Conservation (phyloP, 306 rosid species). For the Dryas drummondii region DNA sequence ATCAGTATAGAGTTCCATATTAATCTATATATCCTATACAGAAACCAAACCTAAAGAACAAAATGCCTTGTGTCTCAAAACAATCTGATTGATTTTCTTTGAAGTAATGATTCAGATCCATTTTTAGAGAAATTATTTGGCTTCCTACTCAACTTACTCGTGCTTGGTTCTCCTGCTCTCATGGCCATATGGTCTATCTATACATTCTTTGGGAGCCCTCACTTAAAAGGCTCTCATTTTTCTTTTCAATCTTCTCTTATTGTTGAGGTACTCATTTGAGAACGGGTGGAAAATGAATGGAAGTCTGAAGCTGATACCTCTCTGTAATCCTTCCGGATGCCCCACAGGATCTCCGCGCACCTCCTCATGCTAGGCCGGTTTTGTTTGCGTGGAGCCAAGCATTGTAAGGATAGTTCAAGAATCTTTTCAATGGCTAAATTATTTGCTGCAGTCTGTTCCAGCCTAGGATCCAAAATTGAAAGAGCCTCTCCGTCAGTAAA, state of each 20-base stretch:
- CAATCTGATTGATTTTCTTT: neutral
- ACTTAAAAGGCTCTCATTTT: neutral
- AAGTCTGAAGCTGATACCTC: conserved; percentile 54
- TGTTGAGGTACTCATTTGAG: conserved; percentile 49
- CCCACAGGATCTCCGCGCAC: conserved; percentile 92
- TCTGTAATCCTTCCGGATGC: conserved; percentile 81
- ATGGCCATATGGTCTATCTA: neutral
- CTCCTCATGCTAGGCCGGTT: conserved; percentile 84
- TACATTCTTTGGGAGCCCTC: conserved; percentile 13
- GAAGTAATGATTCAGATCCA: neutral
- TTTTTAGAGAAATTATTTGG: neutral
- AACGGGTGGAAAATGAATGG: conserved; percentile 56
- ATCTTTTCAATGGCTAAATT: conserved; percentile 60
- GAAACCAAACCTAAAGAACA: conserved; percentile 26
- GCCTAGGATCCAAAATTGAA: conserved; percentile 66
- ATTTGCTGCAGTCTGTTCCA: conserved; percentile 53
- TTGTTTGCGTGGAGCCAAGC: conserved; percentile 92
- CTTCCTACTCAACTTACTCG: conserved; percentile 5
- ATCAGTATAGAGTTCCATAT: neutral
- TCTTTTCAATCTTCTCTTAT: conserved; percentile 29
- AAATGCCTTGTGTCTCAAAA: neutral
- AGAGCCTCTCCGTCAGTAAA: conserved; percentile 61
- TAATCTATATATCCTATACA: conserved; percentile 21
- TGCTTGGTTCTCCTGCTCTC: no score
- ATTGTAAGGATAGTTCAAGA: conserved; percentile 85